Base-by-base conservation (phyloP, 495 filamentous ascomycete genomes). In the Aspergillus cavernicola region DNA sequence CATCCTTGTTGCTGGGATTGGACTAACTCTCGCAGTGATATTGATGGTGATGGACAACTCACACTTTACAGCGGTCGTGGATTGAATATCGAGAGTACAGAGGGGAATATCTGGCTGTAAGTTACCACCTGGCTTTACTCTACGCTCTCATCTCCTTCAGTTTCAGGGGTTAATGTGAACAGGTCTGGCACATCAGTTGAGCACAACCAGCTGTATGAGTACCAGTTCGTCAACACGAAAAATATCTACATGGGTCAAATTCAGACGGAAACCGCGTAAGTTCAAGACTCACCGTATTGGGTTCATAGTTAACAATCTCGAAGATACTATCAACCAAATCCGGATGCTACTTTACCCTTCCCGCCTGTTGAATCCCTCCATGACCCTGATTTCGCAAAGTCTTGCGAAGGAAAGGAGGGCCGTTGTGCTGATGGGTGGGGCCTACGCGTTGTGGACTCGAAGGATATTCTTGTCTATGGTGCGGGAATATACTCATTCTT, bases 151-250 rank as follows among this genome's bases (percentile, higher is more conserved):
- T 11, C 28, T 11, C 28, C 28, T 31, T 31, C n/a, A n/a, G 28
- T 31, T 31, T 31, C 28, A n/a, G n/a, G n/a, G n/a, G n/a, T n/a
- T n/a, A n/a, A n/a, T n/a, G n/a, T n/a, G n/a, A n/a, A n/a, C 26
- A 73, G 70, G 13, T 72, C 81, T 38, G 90, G 88, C 41, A 92
- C 89, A 0, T 78, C 78, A 0, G 83, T 84, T 4, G 90, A 95
- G 68, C 90, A 95, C 68, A 80, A 85, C 65, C 71, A 78, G 4
- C 76, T 95, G 1, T 91, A 90, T 63, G 88, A 95, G 64, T 95
- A 92, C 75, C 86, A 93, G 53, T 73, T 93, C 56, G 70, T 75
- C 43, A 80, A 78, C 40, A 87, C 88, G 4, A 72, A 80, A 58
- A 84, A 88, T 55, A 73, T 92, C 45, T 85, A 84, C 62, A 84